Percentiles rank a stretch among this genome's conserved stretches.
Evolutionary conservation across 2,329 filamentous ascomycete genomes (phyloP).

Genomic region (Dissoconium aciculare): DNA sequence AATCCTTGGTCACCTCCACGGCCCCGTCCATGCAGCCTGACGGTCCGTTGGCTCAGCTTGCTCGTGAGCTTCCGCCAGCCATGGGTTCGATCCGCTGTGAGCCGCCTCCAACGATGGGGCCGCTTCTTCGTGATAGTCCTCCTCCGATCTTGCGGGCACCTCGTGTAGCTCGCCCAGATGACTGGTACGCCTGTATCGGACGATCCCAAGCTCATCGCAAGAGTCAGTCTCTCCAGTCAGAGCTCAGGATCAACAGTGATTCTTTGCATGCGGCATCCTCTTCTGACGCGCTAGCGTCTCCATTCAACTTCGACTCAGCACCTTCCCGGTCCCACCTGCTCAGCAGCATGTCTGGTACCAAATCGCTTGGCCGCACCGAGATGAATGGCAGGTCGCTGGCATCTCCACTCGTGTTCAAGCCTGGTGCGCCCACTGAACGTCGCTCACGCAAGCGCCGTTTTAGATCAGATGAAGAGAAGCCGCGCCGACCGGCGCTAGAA

Average conservation of each 20-base stretch:
- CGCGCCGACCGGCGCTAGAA: slow-evolving; percentile 30
- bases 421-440: slow-evolving; percentile 36
- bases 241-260: slow-evolving; percentile 25
- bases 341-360: slow-evolving; percentile 22
- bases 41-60: slow-evolving; percentile 33
- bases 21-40: slow-evolving; percentile 37
- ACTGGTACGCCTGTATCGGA: slow-evolving; percentile 28
- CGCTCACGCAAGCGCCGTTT: slow-evolving; percentile 45
- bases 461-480: slow-evolving; percentile 36
- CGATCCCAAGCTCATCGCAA: slow-evolving; percentile 38
- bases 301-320: slow-evolving; percentile 24
- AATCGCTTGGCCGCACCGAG: slow-evolving; percentile 20
- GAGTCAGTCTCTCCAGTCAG: slow-evolving; percentile 35
- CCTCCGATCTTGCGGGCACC: slow-evolving; percentile 8
- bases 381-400: slow-evolving; percentile 25
- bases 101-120: no score
- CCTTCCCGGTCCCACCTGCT: slow-evolving; percentile 18
- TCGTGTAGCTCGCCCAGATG: slow-evolving; percentile 20
- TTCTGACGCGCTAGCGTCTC: slow-evolving; percentile 26
- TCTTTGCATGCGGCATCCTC: slow-evolving; percentile 9
- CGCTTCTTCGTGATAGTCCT: no score
- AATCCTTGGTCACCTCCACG: slow-evolving; percentile 38
- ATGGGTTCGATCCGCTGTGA: no score
- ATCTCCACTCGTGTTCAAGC: slow-evolving; percentile 40
- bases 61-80: slow-evolving; percentile 22